Evolutionary conservation across 164 flowering plant genomes (phyloP), one percentile per base, ranked within the genome.

Genomic region (Amborella trichopoda): DNA sequence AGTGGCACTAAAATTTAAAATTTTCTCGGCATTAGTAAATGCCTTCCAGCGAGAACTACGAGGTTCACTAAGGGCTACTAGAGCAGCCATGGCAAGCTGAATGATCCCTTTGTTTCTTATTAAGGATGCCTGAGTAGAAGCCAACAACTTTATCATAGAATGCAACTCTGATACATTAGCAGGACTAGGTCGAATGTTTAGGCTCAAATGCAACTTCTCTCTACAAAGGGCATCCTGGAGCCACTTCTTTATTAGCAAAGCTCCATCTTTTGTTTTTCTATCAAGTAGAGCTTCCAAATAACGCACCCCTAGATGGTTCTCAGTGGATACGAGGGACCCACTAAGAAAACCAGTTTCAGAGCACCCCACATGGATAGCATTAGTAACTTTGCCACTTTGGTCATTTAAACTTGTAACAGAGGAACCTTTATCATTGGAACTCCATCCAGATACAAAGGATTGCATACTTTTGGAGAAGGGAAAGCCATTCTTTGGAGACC

Each of bases 11-110:
- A 66, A 75, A 46, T 67, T 66, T 58, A 91, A 52, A 48, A 91
- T 80, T 59, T 67, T 87, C 70, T 87, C 95, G 11, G 99, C 96
- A 62, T 95, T 84, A 19, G 57, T 65, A 63, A 82, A 83, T 49
- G 90, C 88, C 66, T 87, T 89, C 95, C 96, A 91, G 20, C 54
- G 67, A 26, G 81, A 69, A 61, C 52, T 50, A 40, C 80, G 60
- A 40, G 67, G 58, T 60, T 87, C 96, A 36, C 77, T 81, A 28
- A 91, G 67, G 26, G 95, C 73, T 46, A 50, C 39, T n/a, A 63
- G 44, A 26, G 77, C 56, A 52, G 94, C 99, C 26, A 70, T 61
- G 20, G 88, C 88, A 58, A 87, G 50, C 66, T 86, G 96, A 67
- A 91, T 74, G 48, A 91, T 78, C 54, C 96, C 96, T 74, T 61